These are phyloP conservation scores for Phytopythium litorale DNA, from an alignment of 352 stramenopile species.

Conservation along the genomic window DNA sequence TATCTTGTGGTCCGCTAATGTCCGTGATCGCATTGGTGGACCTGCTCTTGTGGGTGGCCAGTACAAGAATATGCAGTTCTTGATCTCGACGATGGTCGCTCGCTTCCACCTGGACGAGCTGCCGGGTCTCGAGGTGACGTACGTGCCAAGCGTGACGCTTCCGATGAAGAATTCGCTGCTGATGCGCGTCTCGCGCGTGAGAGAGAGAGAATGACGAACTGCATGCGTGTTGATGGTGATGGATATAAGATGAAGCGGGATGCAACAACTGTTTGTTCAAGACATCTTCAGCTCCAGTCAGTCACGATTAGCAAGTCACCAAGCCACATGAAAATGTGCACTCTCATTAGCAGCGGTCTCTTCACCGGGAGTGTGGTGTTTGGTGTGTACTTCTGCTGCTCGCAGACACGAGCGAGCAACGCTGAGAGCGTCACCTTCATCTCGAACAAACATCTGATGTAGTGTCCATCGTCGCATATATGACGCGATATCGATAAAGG, in stretches of 20 bases:
- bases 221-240: too few species aligned
- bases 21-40: too few species aligned
- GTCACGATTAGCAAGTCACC: background rate
- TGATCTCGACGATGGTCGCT: conserved; percentile 22
- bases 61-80: too few species aligned
- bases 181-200: conserved; percentile 5
- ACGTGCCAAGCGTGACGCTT: conserved; percentile 33
- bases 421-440: conserved; percentile 61
- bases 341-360: conserved; percentile 20
- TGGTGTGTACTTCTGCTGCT: conserved; percentile 60
- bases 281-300: too few species aligned
- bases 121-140: conserved; percentile 23
- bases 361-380: conserved; percentile 51
- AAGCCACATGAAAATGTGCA: background rate
- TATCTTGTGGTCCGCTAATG: too few species aligned
- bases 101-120: conserved; percentile 29
- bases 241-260: too few species aligned
- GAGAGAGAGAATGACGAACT: too few species aligned
- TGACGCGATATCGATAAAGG: too few species aligned
- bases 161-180: conserved; percentile 28
- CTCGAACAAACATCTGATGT: conserved; percentile 26
- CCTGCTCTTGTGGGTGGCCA: too few species aligned
- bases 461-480: conserved; percentile 10
- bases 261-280: too few species aligned
- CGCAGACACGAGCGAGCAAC: conserved; percentile 35